Evolutionary conservation across 2,329 filamentous ascomycete genomes (phyloP).

Genomic region (Fusarium gaditjirri): DNA sequence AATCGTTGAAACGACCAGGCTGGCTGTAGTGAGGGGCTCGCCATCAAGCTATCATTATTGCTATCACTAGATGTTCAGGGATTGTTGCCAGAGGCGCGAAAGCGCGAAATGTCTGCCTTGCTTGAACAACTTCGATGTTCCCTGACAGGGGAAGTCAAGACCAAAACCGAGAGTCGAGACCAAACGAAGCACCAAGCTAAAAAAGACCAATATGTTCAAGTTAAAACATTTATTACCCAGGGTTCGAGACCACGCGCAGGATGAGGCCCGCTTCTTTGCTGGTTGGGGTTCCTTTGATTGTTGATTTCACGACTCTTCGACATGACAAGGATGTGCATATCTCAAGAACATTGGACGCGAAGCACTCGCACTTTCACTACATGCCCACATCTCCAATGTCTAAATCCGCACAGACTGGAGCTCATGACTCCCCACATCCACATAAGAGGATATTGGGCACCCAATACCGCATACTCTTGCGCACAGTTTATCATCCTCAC

Average conservation of each 20-base stretch:
- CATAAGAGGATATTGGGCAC: neutral
- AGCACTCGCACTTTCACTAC: slow-evolving; percentile 30
- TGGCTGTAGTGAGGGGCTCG: slow-evolving; percentile 22
- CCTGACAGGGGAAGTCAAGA: slow-evolving; percentile 14
- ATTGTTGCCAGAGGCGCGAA: slow-evolving; percentile 27
- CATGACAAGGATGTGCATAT: slow-evolving; percentile 28
- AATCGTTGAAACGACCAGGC: slow-evolving; percentile 13
- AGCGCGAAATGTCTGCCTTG: slow-evolving; percentile 30
- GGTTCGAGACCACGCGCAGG: slow-evolving; percentile 14
- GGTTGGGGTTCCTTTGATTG: slow-evolving; percentile 13
- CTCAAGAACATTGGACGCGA: slow-evolving; percentile 6
- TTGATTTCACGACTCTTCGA: slow-evolving; percentile 27
- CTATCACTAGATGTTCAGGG: slow-evolving; percentile 21
- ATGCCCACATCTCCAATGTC: slow-evolving; percentile 30
- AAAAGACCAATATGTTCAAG: slow-evolving; percentile 31
- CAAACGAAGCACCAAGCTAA: slow-evolving; percentile 24
- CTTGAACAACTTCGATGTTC: slow-evolving; percentile 13
- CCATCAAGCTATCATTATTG: slow-evolving; percentile 13
- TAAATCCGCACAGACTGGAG: slow-evolving; percentile 34
- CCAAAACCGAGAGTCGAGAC: slow-evolving; percentile 25
- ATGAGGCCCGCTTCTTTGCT: slow-evolving; percentile 30
- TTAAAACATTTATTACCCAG: slow-evolving; percentile 21
- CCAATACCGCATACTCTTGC: slow-evolving; percentile 8
- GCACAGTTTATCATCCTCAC: slow-evolving; percentile 38
- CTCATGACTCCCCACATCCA: slow-evolving; percentile 1